These are phyloP conservation scores for Globisporangium sylvaticum DNA, from an alignment of 352 stramenopile species.

Conservation along the genomic window DNA sequence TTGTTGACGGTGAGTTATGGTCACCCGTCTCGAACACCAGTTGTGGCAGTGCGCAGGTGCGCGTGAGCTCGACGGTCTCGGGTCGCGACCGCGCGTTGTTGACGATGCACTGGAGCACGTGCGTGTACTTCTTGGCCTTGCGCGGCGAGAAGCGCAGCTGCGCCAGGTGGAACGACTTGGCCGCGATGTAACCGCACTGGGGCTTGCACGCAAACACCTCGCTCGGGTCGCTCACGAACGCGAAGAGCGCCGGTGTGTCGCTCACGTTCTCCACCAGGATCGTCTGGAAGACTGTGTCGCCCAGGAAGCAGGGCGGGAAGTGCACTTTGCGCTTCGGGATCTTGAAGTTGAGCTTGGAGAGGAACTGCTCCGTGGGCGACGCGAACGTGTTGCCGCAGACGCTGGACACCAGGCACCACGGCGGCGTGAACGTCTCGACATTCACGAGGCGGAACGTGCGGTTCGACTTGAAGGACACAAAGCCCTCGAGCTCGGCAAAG, in stretches of 20 bases:
- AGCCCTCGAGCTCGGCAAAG: conserved; percentile 86
- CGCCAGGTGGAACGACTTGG: conserved; percentile 81
- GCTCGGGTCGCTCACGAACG: conserved; percentile 60
- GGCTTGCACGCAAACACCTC: conserved; percentile 74
- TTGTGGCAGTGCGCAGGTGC: conserved; percentile 49
- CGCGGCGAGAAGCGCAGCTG: conserved; percentile 72
- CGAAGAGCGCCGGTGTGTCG: conserved; percentile 88
- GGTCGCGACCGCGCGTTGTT: conserved; percentile 57
- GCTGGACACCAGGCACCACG: conserved; percentile 80
- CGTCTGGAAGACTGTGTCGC: conserved; percentile 89
- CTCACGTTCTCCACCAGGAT: conserved; percentile 83
- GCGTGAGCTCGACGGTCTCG: conserved; percentile 52
- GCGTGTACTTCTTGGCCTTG: conserved; percentile 36
- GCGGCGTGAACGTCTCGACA: conserved; percentile 88
- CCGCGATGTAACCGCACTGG: conserved; percentile 53
- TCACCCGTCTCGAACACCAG: conserved; percentile 36
- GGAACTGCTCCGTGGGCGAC: conserved; percentile 78
- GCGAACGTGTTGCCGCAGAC: conserved; percentile 87
- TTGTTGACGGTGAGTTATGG: conserved; percentile 11
- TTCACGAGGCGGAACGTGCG: conserved; percentile 92
- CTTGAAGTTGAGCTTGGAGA: conserved; percentile 78
- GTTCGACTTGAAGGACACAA: conserved; percentile 91
- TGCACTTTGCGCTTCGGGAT: conserved; percentile 50
- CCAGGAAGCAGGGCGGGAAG: conserved; percentile 87
- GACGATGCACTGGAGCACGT: conserved; percentile 63